Conservation (phyloP, 352 stramenopile species). For the Halophytophthora batemanensis region DNA sequence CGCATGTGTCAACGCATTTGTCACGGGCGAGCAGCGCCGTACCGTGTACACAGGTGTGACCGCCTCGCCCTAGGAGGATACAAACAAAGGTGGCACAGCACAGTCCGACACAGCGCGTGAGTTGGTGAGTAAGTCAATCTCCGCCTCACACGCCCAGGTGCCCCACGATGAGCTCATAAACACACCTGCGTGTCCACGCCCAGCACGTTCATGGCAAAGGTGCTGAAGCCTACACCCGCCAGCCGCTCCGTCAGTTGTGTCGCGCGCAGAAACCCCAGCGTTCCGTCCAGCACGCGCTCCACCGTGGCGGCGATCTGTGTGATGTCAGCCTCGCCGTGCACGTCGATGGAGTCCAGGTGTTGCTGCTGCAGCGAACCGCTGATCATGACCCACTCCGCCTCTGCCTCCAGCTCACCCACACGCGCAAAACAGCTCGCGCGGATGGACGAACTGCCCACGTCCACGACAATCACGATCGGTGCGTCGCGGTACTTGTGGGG, state of each 20-base stretch:
- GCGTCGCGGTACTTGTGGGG: slow-evolving; percentile 41
- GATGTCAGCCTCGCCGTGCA: slow-evolving; percentile 58
- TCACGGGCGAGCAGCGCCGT: not conserved
- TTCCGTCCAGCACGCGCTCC: slow-evolving; percentile 47
- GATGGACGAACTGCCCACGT: slow-evolving; percentile 93
- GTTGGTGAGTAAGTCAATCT: not conserved
- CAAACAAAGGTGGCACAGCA: not conserved
- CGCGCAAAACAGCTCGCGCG: slow-evolving; percentile 86
- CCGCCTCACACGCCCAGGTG: not conserved
- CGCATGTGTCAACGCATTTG: not conserved
- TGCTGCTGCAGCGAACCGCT: slow-evolving; percentile 66
- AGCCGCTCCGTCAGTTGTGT: slow-evolving; percentile 42
- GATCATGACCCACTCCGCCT: slow-evolving; percentile 58
- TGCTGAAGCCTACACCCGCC: slow-evolving; percentile 87
- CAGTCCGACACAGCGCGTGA: not conserved
- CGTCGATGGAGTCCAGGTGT: slow-evolving; percentile 41
- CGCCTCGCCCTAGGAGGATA: slow-evolving; percentile 32
- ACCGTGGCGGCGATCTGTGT: slow-evolving; percentile 37
- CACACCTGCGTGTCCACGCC: slow-evolving; percentile 65
- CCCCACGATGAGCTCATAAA: no score
- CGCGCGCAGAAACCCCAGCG: slow-evolving; percentile 48
- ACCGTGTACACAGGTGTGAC: slow-evolving; percentile 83
- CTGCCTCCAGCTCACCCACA: slow-evolving; percentile 11
- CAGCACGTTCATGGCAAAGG: slow-evolving; percentile 94
- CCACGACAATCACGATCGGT: slow-evolving; percentile 75